Evolutionary conservation across 768 basidiomycete species (phyloP).

Genomic region (Gloeopeniophorella convolvens): DNA sequence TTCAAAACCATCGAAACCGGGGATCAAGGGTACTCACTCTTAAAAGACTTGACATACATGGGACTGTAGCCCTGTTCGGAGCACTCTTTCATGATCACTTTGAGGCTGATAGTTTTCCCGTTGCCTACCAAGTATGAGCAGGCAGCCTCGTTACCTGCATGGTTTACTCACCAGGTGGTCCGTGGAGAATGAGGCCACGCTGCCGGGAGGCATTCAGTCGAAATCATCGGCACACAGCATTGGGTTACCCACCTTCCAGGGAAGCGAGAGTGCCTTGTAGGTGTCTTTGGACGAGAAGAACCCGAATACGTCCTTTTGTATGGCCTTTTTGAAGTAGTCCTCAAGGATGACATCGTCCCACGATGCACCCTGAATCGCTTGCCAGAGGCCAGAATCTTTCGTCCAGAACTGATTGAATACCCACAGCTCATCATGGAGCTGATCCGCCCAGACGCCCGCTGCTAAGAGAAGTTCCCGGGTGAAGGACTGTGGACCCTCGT

Average conservation of each 20-base stretch:
- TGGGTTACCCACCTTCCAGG: slow-evolving; percentile 63
- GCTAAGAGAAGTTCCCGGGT: slow-evolving; percentile 46
- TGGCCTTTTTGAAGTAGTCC: slow-evolving; percentile 53
- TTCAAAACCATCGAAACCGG: neutral
- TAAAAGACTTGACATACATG: slow-evolving; percentile 80
- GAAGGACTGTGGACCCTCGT: slow-evolving; percentile 52
- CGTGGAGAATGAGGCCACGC: slow-evolving; percentile 79
- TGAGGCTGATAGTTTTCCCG: slow-evolving; percentile 79
- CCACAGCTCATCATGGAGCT: slow-evolving; percentile 65
- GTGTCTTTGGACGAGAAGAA: slow-evolving; percentile 73
- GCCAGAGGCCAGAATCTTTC: slow-evolving; percentile 58
- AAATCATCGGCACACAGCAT: neutral
- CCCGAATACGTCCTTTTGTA: slow-evolving; percentile 70
- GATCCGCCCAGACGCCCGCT: slow-evolving; percentile 44
- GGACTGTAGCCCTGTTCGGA: slow-evolving; percentile 55
- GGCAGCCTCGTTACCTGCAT: neutral
- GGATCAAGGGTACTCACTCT: slow-evolving; percentile 37
- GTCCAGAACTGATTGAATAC: slow-evolving; percentile 70
- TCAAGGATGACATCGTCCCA: slow-evolving; percentile 76
- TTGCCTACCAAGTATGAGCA: slow-evolving; percentile 43
- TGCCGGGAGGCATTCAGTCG: slow-evolving; percentile 25
- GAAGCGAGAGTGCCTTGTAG: slow-evolving; percentile 69
- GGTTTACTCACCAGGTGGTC: slow-evolving; percentile 55
- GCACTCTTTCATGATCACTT: slow-evolving; percentile 73
- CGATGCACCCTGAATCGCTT: slow-evolving; percentile 40